A percentile compares a stretch with the other conserved stretches of the same genome.
phyloP scores from a whole-genome alignment of 192 early-diverging fungal genomes.

The Coemansia erecta region DNA sequence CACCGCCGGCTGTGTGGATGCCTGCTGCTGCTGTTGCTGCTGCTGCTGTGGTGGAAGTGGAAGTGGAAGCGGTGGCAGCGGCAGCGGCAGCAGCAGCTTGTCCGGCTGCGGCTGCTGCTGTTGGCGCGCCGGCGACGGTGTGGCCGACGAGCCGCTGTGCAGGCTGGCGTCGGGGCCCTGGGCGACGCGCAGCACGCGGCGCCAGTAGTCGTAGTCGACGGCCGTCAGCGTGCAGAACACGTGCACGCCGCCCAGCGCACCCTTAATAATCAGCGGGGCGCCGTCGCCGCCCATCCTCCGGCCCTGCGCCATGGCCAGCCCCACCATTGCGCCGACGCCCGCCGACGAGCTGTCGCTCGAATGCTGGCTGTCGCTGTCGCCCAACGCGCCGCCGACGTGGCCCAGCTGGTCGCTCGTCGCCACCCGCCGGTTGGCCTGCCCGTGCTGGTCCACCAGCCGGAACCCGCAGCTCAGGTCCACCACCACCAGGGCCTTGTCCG shows the following conservation, averaged over 20 bases:
- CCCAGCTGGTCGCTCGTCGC: conserved; percentile 18
- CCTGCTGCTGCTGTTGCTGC: neutral
- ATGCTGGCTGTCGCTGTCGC: conserved; percentile 11
- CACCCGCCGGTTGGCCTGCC: conserved; percentile 1
- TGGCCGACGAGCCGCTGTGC: conserved; percentile 3
- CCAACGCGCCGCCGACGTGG: neutral
- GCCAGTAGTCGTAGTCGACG: conserved; percentile 44
- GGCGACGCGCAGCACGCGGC: conserved; percentile 14
- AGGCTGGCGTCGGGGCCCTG: conserved; percentile 14
- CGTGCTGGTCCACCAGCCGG: conserved; percentile 30
- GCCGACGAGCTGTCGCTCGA: neutral
- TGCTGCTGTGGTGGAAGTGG: conserved; percentile 1
- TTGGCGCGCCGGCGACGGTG: neutral
- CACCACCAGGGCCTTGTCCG: neutral
- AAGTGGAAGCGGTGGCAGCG: neutral
- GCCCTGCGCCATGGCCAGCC: conserved; percentile 6
- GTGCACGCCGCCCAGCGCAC: conserved; percentile 23
- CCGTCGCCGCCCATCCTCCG: conserved; percentile 28
- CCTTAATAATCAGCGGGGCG: conserved; percentile 37
- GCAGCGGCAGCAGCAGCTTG: too few relatives aligned
- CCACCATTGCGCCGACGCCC: neutral
- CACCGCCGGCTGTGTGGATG: neutral
- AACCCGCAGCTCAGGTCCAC: conserved; percentile 31
- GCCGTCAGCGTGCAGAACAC: conserved; percentile 35
- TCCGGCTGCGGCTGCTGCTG: neutral